Base-by-base conservation (phyloP, 1,284 basidiomycete species). In the Tremellales sp. region DNA sequence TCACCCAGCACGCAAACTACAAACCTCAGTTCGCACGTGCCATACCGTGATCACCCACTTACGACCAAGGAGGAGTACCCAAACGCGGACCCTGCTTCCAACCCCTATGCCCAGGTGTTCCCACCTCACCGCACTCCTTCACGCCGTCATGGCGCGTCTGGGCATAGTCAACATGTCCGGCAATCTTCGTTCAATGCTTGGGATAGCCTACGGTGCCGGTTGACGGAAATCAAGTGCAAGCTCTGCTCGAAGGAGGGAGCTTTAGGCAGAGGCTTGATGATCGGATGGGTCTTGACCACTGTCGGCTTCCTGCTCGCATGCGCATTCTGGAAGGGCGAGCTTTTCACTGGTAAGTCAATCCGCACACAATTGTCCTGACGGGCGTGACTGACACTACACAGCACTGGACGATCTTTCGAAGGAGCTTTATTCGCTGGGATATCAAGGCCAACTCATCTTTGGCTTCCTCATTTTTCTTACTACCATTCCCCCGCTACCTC, bases 401-500 rank as follows among this genome's bases (percentile, higher is more conserved):
- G 71, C 67, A 3, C 62, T 74, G n/a, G 71, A 72, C 49, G 23
- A 55, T 4, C 60, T 73, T 13, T 69, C 67, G 40, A 63, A 61
- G 24, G 49, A 62, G n/a, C 60, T 73, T 5, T 57, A 64, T 27
- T 49, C 62, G 15, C 61, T 65, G 60, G 73, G 72, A 13, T 58
- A 62, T 36, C 53, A 65, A 25, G 72, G 73, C 19, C 58, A 72
- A 36, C 31, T 65, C 53, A 64, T 75, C 54, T 60, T 77, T 61
- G 67, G 70, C 39, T 57, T 67, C 40, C 60, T 72, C 36, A 74
- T 74, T 43, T 69, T 72, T 48, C 55, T 72, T 35, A 74, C 73
- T 1, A 72, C 69, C 31, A 68, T 75, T 40, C 73, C 78, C 2
- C 78, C 78, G 0, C 52, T 79, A 19, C 78, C 78, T 5, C 72